A percentile compares a stretch with the other conserved stretches of the same genome.
Conservation (phyloP, 768 basidiomycete species). For the Tricholoma flavovirens region DNA sequence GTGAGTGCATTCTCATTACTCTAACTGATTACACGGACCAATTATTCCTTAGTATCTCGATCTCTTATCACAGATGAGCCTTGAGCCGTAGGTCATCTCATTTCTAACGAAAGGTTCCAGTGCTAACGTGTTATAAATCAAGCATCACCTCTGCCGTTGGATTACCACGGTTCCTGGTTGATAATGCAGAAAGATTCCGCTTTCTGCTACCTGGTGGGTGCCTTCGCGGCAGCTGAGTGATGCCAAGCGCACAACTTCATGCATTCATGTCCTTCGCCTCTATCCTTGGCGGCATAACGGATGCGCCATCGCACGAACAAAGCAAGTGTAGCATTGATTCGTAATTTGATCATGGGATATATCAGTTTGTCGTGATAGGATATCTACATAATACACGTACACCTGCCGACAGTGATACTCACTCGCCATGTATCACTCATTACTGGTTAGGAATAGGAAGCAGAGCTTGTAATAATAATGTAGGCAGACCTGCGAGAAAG, state of each 20-base stretch:
- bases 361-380: background rate
- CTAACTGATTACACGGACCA: background rate
- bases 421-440: background rate
- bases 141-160: constrained; percentile 44
- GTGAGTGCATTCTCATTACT: constrained; percentile 26
- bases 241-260: background rate
- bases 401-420: background rate
- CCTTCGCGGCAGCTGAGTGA: constrained; percentile 22
- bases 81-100: constrained; percentile 38
- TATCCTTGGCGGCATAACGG: background rate
- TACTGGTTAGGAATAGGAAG: background rate
- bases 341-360: background rate
- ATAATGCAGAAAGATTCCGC: constrained; percentile 43
- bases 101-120: background rate
- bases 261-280: background rate
- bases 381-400: background rate
- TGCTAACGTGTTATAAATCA: background rate
- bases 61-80: constrained; percentile 45
- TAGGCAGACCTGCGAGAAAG: background rate
- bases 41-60: constrained; percentile 40
- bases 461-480: background rate
- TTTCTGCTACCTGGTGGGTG: constrained; percentile 56
- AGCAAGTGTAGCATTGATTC: too few species aligned
- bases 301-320: background rate
- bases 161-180: constrained; percentile 45